Conservation (phyloP, 1,284 basidiomycete species). For the Testicularia cyperi region DNA sequence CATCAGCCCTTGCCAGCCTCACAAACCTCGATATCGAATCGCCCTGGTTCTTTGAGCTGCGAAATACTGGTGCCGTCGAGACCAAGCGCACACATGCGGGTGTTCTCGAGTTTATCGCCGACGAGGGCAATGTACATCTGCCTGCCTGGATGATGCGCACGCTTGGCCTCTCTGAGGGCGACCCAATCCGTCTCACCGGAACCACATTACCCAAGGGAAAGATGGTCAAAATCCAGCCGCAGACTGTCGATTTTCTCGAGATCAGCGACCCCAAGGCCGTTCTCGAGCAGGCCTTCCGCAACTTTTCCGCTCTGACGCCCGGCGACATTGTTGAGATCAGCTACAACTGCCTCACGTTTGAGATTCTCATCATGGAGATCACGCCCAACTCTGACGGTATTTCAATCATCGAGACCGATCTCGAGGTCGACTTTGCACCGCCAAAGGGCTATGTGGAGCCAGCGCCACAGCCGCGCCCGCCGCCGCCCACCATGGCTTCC, state of each 20-base stretch:
- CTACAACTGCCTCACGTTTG: slow-evolving; percentile 78
- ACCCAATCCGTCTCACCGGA: slow-evolving; percentile 88
- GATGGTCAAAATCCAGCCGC: slow-evolving; percentile 94
- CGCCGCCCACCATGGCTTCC: slow-evolving; percentile 89
- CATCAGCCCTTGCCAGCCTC: slow-evolving; percentile 84
- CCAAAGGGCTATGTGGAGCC: slow-evolving; percentile 80
- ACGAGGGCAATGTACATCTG: slow-evolving; percentile 91
- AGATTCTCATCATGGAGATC: slow-evolving; percentile 92
- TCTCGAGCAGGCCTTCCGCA: slow-evolving; percentile 89
- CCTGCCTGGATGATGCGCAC: slow-evolving; percentile 99
- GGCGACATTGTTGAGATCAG: slow-evolving; percentile 63
- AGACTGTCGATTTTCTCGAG: slow-evolving; percentile 91
- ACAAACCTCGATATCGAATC: slow-evolving; percentile 84
- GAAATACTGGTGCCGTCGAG: slow-evolving; percentile 68
- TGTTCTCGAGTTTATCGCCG: slow-evolving; percentile 97
- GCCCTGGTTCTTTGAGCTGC: slow-evolving; percentile 94
- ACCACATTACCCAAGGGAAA: slow-evolving; percentile 87
- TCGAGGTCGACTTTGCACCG: slow-evolving; percentile 73
- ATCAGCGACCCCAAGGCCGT: slow-evolving; percentile 88
- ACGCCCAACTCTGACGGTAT: slow-evolving; percentile 77
- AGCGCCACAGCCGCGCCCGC: slow-evolving; percentile 72
- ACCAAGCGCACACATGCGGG: slow-evolving; percentile 76
- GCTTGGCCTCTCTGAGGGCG: slow-evolving; percentile 85
- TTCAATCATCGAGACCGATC: slow-evolving; percentile 88
- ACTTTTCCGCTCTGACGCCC: slow-evolving; percentile 71